phyloP scores from a whole-genome alignment of 495 filamentous ascomycete genomes.

The Lasiosphaeria hispida region DNA sequence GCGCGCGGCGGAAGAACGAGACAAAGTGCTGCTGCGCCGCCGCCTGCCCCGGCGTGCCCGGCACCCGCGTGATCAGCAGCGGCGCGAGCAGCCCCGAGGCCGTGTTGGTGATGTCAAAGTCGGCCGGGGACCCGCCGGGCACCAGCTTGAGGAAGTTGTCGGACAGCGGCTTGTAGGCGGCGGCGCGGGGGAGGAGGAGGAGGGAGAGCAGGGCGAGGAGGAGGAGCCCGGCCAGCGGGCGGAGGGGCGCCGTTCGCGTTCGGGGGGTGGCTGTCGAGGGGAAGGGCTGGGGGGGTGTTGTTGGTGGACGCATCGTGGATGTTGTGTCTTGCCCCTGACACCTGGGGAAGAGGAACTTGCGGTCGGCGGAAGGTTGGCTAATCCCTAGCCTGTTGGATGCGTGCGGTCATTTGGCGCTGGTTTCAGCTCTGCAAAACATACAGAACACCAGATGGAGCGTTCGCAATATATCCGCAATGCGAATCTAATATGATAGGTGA shows the following conservation, averaged over 20 bases:
- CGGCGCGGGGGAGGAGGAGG: constrained; percentile 16
- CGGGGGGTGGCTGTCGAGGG: not conserved
- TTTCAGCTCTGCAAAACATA: too few relatives aligned
- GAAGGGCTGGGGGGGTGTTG: not conserved
- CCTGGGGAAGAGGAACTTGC: too few relatives aligned
- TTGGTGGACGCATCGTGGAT: too few relatives aligned
- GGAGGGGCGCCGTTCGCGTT: not conserved
- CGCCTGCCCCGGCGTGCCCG: constrained; percentile 69
- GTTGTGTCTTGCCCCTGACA: too few relatives aligned
- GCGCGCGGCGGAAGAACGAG: constrained; percentile 64
- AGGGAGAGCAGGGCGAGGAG: constrained; percentile 16
- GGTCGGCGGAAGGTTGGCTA: too few relatives aligned
- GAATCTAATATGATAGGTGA: too few relatives aligned
- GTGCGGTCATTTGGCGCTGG: not conserved
- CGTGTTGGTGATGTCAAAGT: constrained; percentile 71
- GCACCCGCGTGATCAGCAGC: constrained; percentile 77
- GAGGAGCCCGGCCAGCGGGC: not conserved
- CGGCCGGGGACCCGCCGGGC: constrained; percentile 54
- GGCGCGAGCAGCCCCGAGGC: constrained; percentile 69
- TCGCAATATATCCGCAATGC: too few relatives aligned
- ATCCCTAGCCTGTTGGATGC: not conserved
- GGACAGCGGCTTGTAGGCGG: constrained; percentile 72
- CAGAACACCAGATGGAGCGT: too few relatives aligned
- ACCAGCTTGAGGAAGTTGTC: constrained; percentile 62
- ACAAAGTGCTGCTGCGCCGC: constrained; percentile 73